Conservation (phyloP, 176 grass and related monocot genomes). For the Areca catechu region DNA sequence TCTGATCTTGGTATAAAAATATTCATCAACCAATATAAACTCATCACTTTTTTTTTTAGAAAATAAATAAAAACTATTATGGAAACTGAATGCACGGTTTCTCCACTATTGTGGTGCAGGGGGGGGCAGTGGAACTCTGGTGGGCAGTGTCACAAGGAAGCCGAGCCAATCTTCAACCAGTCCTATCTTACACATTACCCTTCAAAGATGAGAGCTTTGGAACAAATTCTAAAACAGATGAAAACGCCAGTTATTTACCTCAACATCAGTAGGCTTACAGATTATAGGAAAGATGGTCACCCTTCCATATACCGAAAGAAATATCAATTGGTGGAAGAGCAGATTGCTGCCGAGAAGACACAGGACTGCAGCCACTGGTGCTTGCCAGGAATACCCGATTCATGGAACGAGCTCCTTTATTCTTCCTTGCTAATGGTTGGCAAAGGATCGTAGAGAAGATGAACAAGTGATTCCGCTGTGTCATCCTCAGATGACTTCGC, state of each 20-base stretch:
- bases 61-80: no score
- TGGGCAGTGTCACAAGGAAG: slow-evolving; percentile 71
- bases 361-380: slow-evolving; percentile 99
- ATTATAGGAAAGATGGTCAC: slow-evolving; percentile 80
- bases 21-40: no score
- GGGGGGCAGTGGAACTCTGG: slow-evolving; percentile 91
- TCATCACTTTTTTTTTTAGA: no score
- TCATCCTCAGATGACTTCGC: no score
- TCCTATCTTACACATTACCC: slow-evolving; percentile 60
- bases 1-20: no score
- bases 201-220: slow-evolving; percentile 58
- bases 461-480: no score
- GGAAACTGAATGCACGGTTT: no score
- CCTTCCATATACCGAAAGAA: slow-evolving; percentile 60
- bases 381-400: slow-evolving; percentile 75
- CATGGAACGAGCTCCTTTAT: slow-evolving; percentile 84
- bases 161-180: slow-evolving; percentile 65
- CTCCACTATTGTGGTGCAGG: slow-evolving; percentile 27
- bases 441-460: slow-evolving; percentile 55
- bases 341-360: slow-evolving; percentile 36
- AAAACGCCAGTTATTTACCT: slow-evolving; percentile 81
- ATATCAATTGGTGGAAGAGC: slow-evolving; percentile 42
- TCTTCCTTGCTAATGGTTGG: slow-evolving; percentile 59
- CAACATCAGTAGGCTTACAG: slow-evolving; percentile 73
- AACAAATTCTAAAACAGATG: slow-evolving; percentile 52